These are phyloP conservation scores for Arachis monticola DNA, from an alignment of 331 rosid genomes.

Conservation along the genomic window DNA sequence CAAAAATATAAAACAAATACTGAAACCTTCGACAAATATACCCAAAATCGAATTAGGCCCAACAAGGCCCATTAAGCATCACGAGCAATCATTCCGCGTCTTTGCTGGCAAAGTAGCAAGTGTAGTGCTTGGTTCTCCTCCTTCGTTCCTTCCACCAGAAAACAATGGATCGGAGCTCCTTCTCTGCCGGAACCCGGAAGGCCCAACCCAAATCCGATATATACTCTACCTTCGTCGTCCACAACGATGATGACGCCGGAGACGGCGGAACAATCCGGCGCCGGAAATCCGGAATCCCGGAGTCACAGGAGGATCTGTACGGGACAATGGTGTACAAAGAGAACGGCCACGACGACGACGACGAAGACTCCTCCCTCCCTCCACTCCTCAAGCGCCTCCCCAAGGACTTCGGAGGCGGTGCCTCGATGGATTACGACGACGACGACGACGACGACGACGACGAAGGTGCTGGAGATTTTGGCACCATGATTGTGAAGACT, in stretches of 20 bases:
- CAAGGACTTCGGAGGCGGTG: conserved; percentile 96
- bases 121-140: conserved; percentile 8
- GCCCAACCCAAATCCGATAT: conserved; percentile 57
- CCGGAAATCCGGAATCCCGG: conserved; percentile 37
- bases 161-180: conserved; percentile 71
- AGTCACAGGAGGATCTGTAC: conserved; percentile 57
- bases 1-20: too few relatives aligned
- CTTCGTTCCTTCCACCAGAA: conserved; percentile 35
- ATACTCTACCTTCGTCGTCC: conserved; percentile 78
- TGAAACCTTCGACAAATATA: too few relatives aligned
- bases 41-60: conserved; percentile 2
- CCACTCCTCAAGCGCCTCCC: conserved; percentile 92
- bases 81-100: conserved; percentile 13
- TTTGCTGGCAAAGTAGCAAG: background rate
- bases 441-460: conserved; percentile 56
- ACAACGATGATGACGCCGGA: conserved; percentile 53
- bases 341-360: conserved; percentile 61
- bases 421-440: conserved; percentile 71
- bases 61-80: conserved; percentile 8
- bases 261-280: conserved; percentile 36
- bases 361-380: conserved; percentile 78
- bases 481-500: conserved; percentile 73
- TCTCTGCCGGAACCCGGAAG: conserved; percentile 53
- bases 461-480: conserved; percentile 59
- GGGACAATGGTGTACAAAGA: conserved; percentile 80